Evolutionary conservation across 495 filamentous ascomycete genomes (phyloP), one percentile per base, ranked within the genome.

Genomic region (Neurospora sp.): DNA sequence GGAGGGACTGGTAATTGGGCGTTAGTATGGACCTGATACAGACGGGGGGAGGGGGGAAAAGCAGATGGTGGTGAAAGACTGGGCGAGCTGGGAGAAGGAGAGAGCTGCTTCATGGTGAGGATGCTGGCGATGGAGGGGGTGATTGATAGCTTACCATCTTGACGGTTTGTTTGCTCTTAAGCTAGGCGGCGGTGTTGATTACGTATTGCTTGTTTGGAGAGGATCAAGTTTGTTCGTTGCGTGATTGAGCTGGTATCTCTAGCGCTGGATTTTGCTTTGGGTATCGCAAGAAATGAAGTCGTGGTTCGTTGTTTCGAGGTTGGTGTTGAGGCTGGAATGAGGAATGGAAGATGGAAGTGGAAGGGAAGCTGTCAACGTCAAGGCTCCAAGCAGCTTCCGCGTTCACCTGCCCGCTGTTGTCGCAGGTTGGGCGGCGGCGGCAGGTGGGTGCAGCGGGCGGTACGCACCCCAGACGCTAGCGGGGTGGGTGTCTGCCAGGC

Each of bases 1-100:
- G 92, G 89, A 97, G 93, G 76, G 94, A 91, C 94, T 97, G 83
- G 69, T 59, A 37, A 44, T 22, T 14, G 41, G 18, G 16, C 11
- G 74, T 12, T 71, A 68, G 68, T 12, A 40, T 40, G 27, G 27
- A 31, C 27, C 27, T 31, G 27, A 31, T 31, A 31, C 27, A 31
- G 27, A 31, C 3, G 3, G 27, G 27, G 27, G 27, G 27, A 31
- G 27, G 27, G 27, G 27, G 27, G 3, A 31, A 31, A 31, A 31
- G 27, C 27, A 31, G 27, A 31, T 31, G 27, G 27, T 27, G 27
- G 27, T 31, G 27, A 31, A 31, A 31, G 27, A 31, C 27, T 31
- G 27, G 2, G 27, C 27, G 27, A 31, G 27, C 27, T 31, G 27
- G 27, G 27, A 31, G 27, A 31, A 31, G 27, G 27, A 31, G 27